Evolutionary conservation across 2,329 filamentous ascomycete genomes (phyloP), one percentile per base, ranked within the genome.

Genomic region (Nigrospora sphaerica): DNA sequence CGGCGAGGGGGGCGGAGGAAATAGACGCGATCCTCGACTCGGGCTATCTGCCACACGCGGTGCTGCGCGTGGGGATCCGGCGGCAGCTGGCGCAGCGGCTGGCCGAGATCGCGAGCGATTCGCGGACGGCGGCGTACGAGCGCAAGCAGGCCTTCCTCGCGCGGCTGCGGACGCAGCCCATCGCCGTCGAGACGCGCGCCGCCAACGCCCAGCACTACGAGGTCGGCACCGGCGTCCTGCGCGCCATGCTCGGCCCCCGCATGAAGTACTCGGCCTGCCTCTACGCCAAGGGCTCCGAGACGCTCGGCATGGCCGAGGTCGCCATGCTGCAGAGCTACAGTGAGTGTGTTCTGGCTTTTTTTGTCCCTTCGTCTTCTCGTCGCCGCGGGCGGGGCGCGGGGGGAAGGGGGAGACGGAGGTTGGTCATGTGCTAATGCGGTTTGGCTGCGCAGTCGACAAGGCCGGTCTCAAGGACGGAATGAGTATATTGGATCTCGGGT

Each of bases 191-290:
- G 61, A 85, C 82, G 1, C 73, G 71, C 4, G 67, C 73, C 2
- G 83, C 84, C 18, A 86, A 87, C 60, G 68, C 76, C 55, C 83
- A 87, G 70, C 83, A 87, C 63, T 87, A 88, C 58, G 83, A 87
- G 64, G 83, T 87, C 36, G 81, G 80, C 35, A 85, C 83, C 0
- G 79, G 78, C 4, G 77, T 86, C 19, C 62, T 87, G 36, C 64
- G 67, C 28, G 76, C 74, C 28, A 81, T 75, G 61, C 66, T 88
- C 12, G 84, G 84, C 0, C 80, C 81, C 4, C 68, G 82, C 46
- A 86, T 87, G 81, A 87, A 87, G 71, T 88, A 86, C 61, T 82
- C 77, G n/a, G 74, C 70, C 52, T 84, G 79, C 59, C 66, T 85
- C 57, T 87, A 87, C 61, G 75, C 77, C 4, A 77, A 74, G 49